Conservation (phyloP, 352 stramenopile species). For the Peronospora belbahrii region DNA sequence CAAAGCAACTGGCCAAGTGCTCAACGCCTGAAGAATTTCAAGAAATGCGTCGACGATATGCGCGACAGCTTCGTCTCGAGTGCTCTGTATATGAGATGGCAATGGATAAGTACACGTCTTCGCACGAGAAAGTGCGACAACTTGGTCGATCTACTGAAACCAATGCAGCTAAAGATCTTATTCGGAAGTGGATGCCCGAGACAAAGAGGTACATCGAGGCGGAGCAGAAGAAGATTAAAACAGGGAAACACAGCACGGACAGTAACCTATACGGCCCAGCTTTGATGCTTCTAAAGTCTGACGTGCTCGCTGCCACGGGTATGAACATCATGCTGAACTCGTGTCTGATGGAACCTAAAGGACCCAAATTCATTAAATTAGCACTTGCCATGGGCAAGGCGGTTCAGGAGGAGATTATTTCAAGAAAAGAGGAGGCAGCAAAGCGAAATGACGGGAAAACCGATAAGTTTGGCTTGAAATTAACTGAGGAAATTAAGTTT, state of each 20-base stretch:
- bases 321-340: slow-evolving; percentile 72
- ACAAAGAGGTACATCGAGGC: slow-evolving; percentile 34
- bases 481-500: slow-evolving; percentile 24
- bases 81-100: slow-evolving; percentile 79
- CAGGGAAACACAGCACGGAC: slow-evolving; percentile 53
- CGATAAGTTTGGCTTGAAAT: slow-evolving; percentile 26
- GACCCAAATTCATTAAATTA: slow-evolving; percentile 77
- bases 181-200: slow-evolving; percentile 51
- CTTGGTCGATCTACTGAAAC: slow-evolving; percentile 42
- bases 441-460: slow-evolving; percentile 17
- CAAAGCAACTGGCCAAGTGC: slow-evolving; percentile 42
- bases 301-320: slow-evolving; percentile 48
- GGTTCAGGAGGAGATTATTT: slow-evolving; percentile 69
- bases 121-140: slow-evolving; percentile 39
- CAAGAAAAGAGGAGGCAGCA: slow-evolving; percentile 35
- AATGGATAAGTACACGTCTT: slow-evolving; percentile 50
- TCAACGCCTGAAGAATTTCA: slow-evolving; percentile 37
- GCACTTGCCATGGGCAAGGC: slow-evolving; percentile 67
- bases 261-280: slow-evolving; percentile 66
- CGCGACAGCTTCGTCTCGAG: slow-evolving; percentile 67
- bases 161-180: slow-evolving; percentile 53
- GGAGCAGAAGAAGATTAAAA: slow-evolving; percentile 46
- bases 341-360: slow-evolving; percentile 53
- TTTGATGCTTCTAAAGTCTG: slow-evolving; percentile 46
- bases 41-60: slow-evolving; percentile 57